Conservation (phyloP, 495 filamentous ascomycete species). For the Talaromyces ruber region DNA sequence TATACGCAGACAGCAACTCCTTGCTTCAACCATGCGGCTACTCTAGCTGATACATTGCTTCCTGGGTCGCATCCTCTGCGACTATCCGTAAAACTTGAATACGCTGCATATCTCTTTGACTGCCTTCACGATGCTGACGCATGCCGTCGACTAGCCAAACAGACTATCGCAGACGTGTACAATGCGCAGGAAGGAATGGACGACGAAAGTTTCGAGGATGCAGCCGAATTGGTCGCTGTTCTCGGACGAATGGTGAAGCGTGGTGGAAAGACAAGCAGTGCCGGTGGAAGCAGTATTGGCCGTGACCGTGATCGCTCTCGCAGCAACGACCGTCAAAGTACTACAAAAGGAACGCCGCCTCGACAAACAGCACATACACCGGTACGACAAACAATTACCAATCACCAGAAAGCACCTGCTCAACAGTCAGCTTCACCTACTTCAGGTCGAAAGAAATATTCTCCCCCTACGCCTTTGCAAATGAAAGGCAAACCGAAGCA, state of each 20-base stretch:
- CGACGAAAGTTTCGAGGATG: slow-evolving; percentile 78
- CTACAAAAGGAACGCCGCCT: neutral
- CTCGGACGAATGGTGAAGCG: slow-evolving; percentile 73
- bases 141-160: slow-evolving; percentile 66
- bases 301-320: slow-evolving; percentile 20
- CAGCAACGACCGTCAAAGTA: slow-evolving; percentile 25
- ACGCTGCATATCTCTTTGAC: slow-evolving; percentile 91
- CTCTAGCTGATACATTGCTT: slow-evolving; percentile 64
- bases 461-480: neutral
- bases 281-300: slow-evolving; percentile 21
- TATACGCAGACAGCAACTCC: slow-evolving; percentile 74
- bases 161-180: slow-evolving; percentile 84
- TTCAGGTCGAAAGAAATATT: neutral
- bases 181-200: slow-evolving; percentile 85
- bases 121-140: slow-evolving; percentile 74
- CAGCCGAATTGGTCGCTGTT: slow-evolving; percentile 64
- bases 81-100: slow-evolving; percentile 85
- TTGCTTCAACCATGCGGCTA: slow-evolving; percentile 70
- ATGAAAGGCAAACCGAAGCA: slow-evolving; percentile 4
- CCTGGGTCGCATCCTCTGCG: slow-evolving; percentile 86
- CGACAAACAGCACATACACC: neutral
- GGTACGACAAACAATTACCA: neutral
- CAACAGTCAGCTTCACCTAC: slow-evolving; percentile 2
- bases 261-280: slow-evolving; percentile 30
- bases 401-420: neutral